Evolutionary conservation across 495 filamentous ascomycete genomes (phyloP).

Genomic region (Daldinia bambusicola): DNA sequence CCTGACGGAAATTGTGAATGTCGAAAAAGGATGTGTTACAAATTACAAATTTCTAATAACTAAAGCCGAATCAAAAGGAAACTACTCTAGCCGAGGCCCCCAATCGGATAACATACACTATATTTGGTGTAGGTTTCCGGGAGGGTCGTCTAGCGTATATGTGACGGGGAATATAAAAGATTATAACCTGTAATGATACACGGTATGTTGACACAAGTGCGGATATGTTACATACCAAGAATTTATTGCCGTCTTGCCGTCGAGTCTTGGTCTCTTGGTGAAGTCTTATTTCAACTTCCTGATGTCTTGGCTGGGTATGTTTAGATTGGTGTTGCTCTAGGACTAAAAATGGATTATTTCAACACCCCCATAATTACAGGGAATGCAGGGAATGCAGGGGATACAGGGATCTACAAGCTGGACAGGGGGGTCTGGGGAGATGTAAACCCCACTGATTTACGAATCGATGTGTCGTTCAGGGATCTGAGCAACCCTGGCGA

Average conservation of each 20-base stretch:
- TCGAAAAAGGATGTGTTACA: neutral
- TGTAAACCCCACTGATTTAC: slow-evolving; percentile 30
- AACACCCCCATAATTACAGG: slow-evolving; percentile 20
- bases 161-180: slow-evolving; percentile 1
- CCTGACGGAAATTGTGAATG: slow-evolving; percentile 10
- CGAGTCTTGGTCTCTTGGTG: slow-evolving; percentile 36
- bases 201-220: neutral
- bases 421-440: too few species aligned
- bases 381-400: slow-evolving; percentile 1
- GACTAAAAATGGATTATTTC: neutral
- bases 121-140: neutral
- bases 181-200: neutral
- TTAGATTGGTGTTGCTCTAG: slow-evolving; percentile 1
- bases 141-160: neutral
- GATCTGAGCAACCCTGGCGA: slow-evolving; percentile 18
- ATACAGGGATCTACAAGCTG: neutral
- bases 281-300: slow-evolving; percentile 41
- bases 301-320: slow-evolving; percentile 34
- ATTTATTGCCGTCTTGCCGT: slow-evolving; percentile 23
- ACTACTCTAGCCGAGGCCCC: slow-evolving; percentile 1
- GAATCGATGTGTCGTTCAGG: slow-evolving; percentile 18
- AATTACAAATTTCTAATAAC: neutral
- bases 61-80: slow-evolving; percentile 4
- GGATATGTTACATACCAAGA: slow-evolving; percentile 11
- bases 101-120: neutral